Evolutionary conservation across 177 flowering plant genomes (phyloP).

Genomic region (Telopea speciosissima): DNA sequence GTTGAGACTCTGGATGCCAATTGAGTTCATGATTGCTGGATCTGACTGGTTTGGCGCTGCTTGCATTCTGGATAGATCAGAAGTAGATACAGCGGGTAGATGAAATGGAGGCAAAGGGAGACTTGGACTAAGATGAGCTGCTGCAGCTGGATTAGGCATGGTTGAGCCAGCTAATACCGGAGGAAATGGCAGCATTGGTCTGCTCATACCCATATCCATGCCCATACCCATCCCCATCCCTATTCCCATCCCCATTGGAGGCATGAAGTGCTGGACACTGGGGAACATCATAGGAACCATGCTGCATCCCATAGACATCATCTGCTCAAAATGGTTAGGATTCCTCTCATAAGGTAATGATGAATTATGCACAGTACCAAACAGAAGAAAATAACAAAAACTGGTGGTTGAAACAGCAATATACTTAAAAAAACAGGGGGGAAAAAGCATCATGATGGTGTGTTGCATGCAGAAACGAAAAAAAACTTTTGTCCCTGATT

Average conservation of each 20-base stretch:
- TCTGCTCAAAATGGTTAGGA: conserved; percentile 38
- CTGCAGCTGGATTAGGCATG: conserved; percentile 39
- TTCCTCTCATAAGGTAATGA: not conserved
- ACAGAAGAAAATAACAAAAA: too few relatives aligned
- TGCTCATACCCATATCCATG: conserved; percentile 35
- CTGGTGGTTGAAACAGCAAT: too few relatives aligned
- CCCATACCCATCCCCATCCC: conserved; percentile 62
- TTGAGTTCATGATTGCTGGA: conserved; percentile 29
- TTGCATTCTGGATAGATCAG: conserved; percentile 41
- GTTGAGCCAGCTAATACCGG: conserved; percentile 44
- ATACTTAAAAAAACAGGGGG: not conserved
- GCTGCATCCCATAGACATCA: conserved; percentile 97
- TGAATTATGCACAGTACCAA: too few relatives aligned
- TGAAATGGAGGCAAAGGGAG: conserved; percentile 56
- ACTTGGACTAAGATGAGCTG: conserved; percentile 50
- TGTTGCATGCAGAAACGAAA: too few relatives aligned
- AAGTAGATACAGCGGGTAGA: conserved; percentile 37
- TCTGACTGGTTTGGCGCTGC: conserved; percentile 33
- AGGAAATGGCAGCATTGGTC: conserved; percentile 71
- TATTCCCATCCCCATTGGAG: conserved; percentile 69
- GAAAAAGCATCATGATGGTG: not conserved
- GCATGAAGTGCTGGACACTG: conserved; percentile 72
- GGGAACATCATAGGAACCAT: conserved; percentile 90
- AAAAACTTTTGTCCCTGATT: not conserved
- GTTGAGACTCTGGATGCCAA: conserved; percentile 28